phyloP scores from a whole-genome alignment of 495 filamentous ascomycete species.

The Hypoxylon perforatum region DNA sequence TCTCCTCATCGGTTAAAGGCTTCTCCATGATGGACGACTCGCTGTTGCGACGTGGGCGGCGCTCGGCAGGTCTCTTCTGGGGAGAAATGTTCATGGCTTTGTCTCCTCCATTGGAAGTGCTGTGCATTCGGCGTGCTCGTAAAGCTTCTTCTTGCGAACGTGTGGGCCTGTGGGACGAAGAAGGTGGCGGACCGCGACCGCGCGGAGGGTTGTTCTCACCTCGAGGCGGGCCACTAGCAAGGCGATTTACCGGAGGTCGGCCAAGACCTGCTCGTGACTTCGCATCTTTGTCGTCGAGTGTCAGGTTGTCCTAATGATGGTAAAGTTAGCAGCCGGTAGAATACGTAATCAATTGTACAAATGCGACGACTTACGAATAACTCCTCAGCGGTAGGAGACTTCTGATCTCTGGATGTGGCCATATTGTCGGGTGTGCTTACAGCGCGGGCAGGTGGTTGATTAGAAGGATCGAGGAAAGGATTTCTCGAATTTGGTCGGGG shows the following conservation, averaged over 20 bases:
- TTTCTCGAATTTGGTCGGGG: constrained; percentile 86
- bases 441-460: constrained; percentile 59
- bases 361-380: constrained; percentile 83
- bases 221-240: constrained; percentile 54
- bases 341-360: neutral
- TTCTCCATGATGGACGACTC: constrained; percentile 90
- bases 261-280: constrained; percentile 38
- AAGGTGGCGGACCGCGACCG: constrained; percentile 51
- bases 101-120: constrained; percentile 47
- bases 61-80: constrained; percentile 50
- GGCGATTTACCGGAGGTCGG: constrained; percentile 54
- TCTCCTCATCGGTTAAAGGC: constrained; percentile 78
- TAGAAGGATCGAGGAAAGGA: constrained; percentile 85
- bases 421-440: constrained; percentile 61
- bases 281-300: constrained; percentile 57
- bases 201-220: constrained; percentile 65
- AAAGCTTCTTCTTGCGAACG: constrained; percentile 71
- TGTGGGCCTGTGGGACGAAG: constrained; percentile 66
- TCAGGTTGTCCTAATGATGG: constrained; percentile 59
- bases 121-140: constrained; percentile 55
- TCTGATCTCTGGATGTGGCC: constrained; percentile 65
- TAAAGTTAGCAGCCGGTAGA: constrained; percentile 20
- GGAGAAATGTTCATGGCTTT: constrained; percentile 51
- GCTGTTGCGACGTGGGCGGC: constrained; percentile 85
- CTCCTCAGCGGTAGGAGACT: constrained; percentile 76